Conservation (phyloP, 1,284 basidiomycete species). For the Leccinum ponderosum region DNA sequence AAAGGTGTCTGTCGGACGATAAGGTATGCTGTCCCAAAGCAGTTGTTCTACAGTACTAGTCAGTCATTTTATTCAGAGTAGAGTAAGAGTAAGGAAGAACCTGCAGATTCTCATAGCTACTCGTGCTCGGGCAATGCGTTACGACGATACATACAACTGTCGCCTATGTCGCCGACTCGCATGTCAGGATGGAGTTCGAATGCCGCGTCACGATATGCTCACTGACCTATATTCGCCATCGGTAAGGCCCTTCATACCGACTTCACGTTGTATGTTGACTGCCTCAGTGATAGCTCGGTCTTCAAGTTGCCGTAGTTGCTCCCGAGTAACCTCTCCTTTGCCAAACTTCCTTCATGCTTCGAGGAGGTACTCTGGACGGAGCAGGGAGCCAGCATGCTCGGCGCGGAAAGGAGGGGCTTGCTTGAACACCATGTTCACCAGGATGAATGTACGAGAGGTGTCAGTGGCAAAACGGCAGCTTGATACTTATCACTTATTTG, state of each 20-base stretch:
- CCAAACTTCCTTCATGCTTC: slow-evolving; percentile 5
- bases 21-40: too few relatives aligned
- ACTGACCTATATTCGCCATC: not conserved
- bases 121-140: too few relatives aligned
- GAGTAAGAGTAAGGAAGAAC: too few relatives aligned
- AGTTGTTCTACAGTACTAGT: too few relatives aligned
- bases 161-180: slow-evolving; percentile 10
- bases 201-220: not conserved
- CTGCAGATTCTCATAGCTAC: too few relatives aligned
- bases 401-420: not conserved
- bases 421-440: not conserved
- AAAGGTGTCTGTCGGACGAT: too few relatives aligned
- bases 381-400: not conserved
- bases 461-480: not conserved
- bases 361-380: not conserved
- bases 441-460: not conserved
- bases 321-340: not conserved
- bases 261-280: not conserved
- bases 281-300: not conserved
- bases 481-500: too few relatives aligned
- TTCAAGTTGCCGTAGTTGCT: not conserved
- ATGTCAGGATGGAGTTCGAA: slow-evolving; percentile 7
- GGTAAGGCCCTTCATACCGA: not conserved
- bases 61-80: too few relatives aligned
- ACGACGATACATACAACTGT: slow-evolving; percentile 22